Percentiles rank a stretch among this genome's conserved stretches.
Evolutionary conservation across 495 filamentous ascomycete species (phyloP).

Genomic region (Acidiella bohemica): DNA sequence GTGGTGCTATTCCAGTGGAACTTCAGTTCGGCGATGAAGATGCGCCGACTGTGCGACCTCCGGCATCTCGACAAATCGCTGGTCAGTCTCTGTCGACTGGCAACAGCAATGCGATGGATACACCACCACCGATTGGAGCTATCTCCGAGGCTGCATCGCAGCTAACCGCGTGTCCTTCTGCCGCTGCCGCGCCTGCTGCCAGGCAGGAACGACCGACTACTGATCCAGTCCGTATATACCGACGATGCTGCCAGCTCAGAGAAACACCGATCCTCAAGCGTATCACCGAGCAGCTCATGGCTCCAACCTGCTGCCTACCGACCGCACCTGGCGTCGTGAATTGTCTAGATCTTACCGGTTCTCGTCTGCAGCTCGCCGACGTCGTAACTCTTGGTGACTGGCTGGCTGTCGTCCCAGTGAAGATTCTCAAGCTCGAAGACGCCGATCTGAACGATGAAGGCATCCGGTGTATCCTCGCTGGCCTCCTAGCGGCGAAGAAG

Average conservation of each 20-base stretch:
- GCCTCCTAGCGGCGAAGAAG: slow-evolving; percentile 66
- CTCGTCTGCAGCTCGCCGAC: slow-evolving; percentile 69
- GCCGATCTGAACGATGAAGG: slow-evolving; percentile 78
- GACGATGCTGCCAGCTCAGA: slow-evolving; percentile 82
- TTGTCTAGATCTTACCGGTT: slow-evolving; percentile 70
- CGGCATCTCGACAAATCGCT: no score
- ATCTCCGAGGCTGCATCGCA: neutral
- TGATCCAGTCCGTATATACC: slow-evolving; percentile 84
- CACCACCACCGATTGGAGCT: slow-evolving; percentile 2
- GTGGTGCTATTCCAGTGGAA: slow-evolving; percentile 69
- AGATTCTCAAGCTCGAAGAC: slow-evolving; percentile 70
- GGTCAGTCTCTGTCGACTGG: slow-evolving; percentile 1
- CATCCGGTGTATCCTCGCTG: slow-evolving; percentile 72
- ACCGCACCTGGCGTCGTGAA: slow-evolving; percentile 58
- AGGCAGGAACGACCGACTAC: slow-evolving; percentile 66
- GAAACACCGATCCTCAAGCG: slow-evolving; percentile 82
- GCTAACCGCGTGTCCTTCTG: neutral
- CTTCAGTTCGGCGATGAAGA: slow-evolving; percentile 40
- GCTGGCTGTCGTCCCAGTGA: slow-evolving; percentile 82
- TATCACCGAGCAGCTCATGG: slow-evolving; percentile 67
- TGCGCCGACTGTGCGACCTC: slow-evolving; percentile 3
- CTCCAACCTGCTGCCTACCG: slow-evolving; percentile 10
- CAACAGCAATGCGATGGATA: slow-evolving; percentile 5
- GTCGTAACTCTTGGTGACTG: slow-evolving; percentile 81
- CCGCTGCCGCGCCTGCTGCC: slow-evolving; percentile 21